Conservation (phyloP, 805 yeast genomes). For the Suhomyces sp. region DNA sequence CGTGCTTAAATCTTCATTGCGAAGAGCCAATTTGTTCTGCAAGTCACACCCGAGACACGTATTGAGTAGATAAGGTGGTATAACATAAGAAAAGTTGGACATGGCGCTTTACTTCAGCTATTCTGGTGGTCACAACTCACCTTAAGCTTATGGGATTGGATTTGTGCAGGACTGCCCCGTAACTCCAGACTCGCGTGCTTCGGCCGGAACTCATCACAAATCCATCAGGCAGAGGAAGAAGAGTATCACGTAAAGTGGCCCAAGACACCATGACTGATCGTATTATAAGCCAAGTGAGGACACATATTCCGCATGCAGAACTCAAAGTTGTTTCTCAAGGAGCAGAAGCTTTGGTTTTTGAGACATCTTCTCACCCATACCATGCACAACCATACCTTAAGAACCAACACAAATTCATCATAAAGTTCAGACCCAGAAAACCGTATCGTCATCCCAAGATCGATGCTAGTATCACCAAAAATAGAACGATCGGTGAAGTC, state of each 20-base stretch:
- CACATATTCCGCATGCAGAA: slow-evolving; percentile 47
- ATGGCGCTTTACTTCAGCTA: background rate
- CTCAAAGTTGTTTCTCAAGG: slow-evolving; percentile 72
- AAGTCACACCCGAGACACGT: slow-evolving; percentile 35
- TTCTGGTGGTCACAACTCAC: background rate
- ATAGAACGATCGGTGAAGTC: slow-evolving; percentile 82
- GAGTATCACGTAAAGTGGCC: too few relatives aligned
- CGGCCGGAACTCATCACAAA: background rate
- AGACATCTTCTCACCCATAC: slow-evolving; percentile 66
- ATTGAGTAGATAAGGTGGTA: slow-evolving; percentile 43
- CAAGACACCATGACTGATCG: slow-evolving; percentile 50
- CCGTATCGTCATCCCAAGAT: slow-evolving; percentile 85
- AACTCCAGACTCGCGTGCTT: background rate
- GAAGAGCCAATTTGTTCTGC: slow-evolving; percentile 20
- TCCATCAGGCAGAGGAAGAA: background rate
- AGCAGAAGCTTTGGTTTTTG: slow-evolving; percentile 83
- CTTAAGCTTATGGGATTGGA: background rate
- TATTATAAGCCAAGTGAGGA: slow-evolving; percentile 43
- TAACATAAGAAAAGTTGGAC: slow-evolving; percentile 20
- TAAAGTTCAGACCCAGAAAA: slow-evolving; percentile 86
- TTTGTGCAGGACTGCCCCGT: background rate
- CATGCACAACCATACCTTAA: slow-evolving; percentile 24
- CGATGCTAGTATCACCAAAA: slow-evolving; percentile 72
- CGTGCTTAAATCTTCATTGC: slow-evolving; percentile 24
- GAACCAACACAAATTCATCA: slow-evolving; percentile 45